Base-by-base conservation (phyloP, 306 rosid species). In the Rosa persica region DNA sequence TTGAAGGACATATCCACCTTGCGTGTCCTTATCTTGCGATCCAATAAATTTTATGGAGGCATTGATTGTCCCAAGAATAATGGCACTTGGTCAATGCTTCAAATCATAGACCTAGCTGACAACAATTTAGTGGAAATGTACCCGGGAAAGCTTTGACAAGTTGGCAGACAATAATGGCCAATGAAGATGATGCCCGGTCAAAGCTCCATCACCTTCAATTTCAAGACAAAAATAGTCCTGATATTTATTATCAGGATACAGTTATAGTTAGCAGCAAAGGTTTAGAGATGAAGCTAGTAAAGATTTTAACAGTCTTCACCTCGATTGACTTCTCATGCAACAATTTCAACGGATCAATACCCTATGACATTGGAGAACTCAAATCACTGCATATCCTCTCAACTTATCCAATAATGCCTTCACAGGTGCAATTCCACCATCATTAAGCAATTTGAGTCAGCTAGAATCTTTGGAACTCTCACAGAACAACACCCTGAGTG, bases 401-500 rank as follows among this genome's bases (percentile, higher is more conserved):
- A 80, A 87, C 83, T 30, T 87, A 12, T 87, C 90, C 0, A 27
- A 0, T 0, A 87, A 85, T 67, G 51, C 76, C 34, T 3, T 87
- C 46, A 75, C 78, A 0, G 85, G 85, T 0, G 0, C 25, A 60
- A 87, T 87, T 10, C 90, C 85, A 17, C 0, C 78, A 25, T 22
- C 68, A 16, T 0, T 84, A 2, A 73, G 83, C 6, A 79, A 82
- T 48, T 22, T 87, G 47, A 38, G 6, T 6, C 57, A 49, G 0
- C 52, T 87, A 5, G 90, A 81, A 65, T 84, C 86, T 13, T 43
- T 87, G 0, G 88, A 87, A 73, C 81, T 87, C 7, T 82, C 88
- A 7, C 15, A 13, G 0, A 87, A 87, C 88, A 17, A 87, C 88
- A 17, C 3, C 0, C 25, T 87, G 4, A 72, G 17, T 0, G 82